These are phyloP conservation scores for Ogataea sp. DNA, from an alignment of 805 yeast species.

Conservation along the genomic window DNA sequence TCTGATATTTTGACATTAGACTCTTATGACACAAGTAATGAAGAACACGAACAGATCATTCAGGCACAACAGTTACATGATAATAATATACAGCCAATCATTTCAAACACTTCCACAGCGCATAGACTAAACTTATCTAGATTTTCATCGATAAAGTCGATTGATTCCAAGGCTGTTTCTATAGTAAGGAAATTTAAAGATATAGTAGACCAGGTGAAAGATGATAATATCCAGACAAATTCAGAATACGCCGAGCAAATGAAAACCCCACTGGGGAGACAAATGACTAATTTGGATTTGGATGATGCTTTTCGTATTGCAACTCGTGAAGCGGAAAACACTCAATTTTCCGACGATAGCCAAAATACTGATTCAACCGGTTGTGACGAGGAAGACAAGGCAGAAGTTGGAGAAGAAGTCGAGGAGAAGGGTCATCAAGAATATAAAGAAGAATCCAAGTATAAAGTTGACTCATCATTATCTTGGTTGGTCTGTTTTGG, in stretches of 20 bases:
- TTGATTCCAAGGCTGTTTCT: slow-evolving; percentile 6
- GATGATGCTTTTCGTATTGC: slow-evolving; percentile 16
- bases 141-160: neutral
- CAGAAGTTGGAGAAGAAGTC: slow-evolving; percentile 2
- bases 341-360: neutral
- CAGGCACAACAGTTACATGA: too few species aligned
- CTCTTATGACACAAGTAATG: neutral
- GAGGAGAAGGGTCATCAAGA: slow-evolving; percentile 4
- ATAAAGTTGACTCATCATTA: slow-evolving; percentile 40
- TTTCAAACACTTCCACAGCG: too few species aligned
- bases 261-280: slow-evolving; percentile 12
- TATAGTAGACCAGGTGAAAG: slow-evolving; percentile 13
- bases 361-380: too few species aligned
- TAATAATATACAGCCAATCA: too few species aligned
- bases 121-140: slow-evolving; percentile 3
- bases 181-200: slow-evolving; percentile 1
- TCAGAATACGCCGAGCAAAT: slow-evolving; percentile 4
- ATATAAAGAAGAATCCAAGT: neutral
- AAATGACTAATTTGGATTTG: slow-evolving; percentile 12
- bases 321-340: neutral
- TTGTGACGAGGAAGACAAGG: neutral
- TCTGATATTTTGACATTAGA: neutral
- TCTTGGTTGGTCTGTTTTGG: slow-evolving; percentile 46
- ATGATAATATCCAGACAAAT: slow-evolving; percentile 14
- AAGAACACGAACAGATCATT: too few species aligned